These are phyloP conservation scores for Peronospora belbahrii DNA, from an alignment of 352 stramenopile genomes.

Conservation along the genomic window DNA sequence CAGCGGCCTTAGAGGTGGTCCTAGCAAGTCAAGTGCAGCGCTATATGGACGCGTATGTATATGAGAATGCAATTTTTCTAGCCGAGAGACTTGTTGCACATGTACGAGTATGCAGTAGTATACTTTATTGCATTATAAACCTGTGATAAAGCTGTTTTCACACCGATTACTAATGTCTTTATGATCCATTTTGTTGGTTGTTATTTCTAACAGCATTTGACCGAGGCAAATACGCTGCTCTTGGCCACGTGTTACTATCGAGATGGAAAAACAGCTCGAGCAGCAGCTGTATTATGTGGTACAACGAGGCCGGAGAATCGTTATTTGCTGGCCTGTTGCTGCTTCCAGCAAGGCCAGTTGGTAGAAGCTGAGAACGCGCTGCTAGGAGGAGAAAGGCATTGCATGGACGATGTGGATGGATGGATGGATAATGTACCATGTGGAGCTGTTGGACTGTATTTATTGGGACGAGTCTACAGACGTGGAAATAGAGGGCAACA, in stretches of 20 bases:
- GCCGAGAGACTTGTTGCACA: conserved; percentile 75
- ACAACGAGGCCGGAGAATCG: conserved; percentile 41
- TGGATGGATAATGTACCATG: conserved; percentile 37
- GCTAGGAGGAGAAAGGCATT: conserved; percentile 34
- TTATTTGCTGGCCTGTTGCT: conserved; percentile 64
- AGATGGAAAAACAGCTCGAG: conserved; percentile 39
- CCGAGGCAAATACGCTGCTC: conserved; percentile 46
- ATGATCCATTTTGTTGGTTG: conserved; percentile 18
- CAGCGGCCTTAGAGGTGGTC: conserved; percentile 33
- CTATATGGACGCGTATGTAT: conserved; percentile 46
- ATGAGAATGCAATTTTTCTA: conserved; percentile 70
- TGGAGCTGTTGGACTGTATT: conserved; percentile 87
- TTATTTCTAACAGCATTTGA: conserved; percentile 33
- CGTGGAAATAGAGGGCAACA: conserved; percentile 84
- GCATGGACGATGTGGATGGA: conserved; percentile 17
- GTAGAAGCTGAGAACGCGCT: conserved; percentile 89
- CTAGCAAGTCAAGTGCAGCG: conserved; percentile 44
- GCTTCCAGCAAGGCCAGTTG: conserved; percentile 58
- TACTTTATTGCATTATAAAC: conserved; percentile 11
- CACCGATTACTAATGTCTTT: neutral
- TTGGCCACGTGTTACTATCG: conserved; percentile 65
- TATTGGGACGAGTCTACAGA: conserved; percentile 89
- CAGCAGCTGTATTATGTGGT: conserved; percentile 47
- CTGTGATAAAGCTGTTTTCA: neutral
- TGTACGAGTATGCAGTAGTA: no score